Conservation (phyloP, 2,329 filamentous ascomycete genomes). For the Colletotrichum lupini region DNA sequence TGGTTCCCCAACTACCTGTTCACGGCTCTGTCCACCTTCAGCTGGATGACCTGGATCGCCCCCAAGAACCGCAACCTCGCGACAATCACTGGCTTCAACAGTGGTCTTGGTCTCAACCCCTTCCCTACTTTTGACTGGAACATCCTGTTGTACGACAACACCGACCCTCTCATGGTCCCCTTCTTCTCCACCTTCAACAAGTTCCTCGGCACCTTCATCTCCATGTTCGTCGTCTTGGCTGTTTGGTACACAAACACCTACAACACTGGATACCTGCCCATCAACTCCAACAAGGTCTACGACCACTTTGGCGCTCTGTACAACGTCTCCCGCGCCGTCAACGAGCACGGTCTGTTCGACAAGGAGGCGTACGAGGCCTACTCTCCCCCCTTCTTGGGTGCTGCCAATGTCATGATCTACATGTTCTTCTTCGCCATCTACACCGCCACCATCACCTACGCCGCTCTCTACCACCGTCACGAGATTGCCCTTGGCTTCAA, state of each 20-base stretch:
- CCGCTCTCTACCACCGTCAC: constrained; percentile 61
- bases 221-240: constrained; percentile 64
- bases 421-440: constrained; percentile 67
- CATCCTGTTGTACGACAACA: constrained; percentile 37
- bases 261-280: constrained; percentile 65
- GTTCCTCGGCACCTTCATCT: constrained; percentile 66
- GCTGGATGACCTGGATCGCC: constrained; percentile 60
- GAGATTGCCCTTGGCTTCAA: constrained; percentile 62
- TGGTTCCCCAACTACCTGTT: constrained; percentile 61
- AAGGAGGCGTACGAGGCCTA: constrained; percentile 58
- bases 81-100: constrained; percentile 43
- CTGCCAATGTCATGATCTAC: constrained; percentile 63
- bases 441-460: constrained; percentile 62
- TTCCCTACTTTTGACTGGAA: constrained; percentile 47
- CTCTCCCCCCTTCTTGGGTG: constrained; percentile 62
- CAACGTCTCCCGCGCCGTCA: constrained; percentile 56
- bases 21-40: constrained; percentile 53
- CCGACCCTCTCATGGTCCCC: constrained; percentile 58
- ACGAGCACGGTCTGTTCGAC: constrained; percentile 57
- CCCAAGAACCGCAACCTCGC: constrained; percentile 46
- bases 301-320: constrained; percentile 61
- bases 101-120: constrained; percentile 45
- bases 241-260: constrained; percentile 71
- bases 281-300: constrained; percentile 63
- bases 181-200: constrained; percentile 72